Percentiles rank a stretch among this genome's conserved stretches.
These are phyloP conservation scores for Prunus davidiana DNA, from an alignment of 306 rosid genomes.

Conservation along the genomic window DNA sequence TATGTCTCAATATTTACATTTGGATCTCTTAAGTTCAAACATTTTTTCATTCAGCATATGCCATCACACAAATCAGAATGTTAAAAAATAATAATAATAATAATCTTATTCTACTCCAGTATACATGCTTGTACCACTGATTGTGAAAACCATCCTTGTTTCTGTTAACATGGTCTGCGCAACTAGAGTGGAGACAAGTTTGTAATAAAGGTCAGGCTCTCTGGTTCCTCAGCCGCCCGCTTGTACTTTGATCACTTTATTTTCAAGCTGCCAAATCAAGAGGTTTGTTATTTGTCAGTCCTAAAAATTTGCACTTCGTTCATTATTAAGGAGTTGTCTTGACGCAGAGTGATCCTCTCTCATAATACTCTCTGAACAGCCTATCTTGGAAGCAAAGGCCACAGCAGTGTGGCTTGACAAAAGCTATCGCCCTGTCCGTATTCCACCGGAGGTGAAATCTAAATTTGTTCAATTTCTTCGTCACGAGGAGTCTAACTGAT, in stretches of 20 bases:
- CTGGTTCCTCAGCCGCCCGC: conserved; percentile 71
- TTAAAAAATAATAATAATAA: too few species aligned
- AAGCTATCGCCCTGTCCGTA: conserved; percentile 66
- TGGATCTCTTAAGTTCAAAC: neutral
- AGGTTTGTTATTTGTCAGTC: conserved; percentile 41
- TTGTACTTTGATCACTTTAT: conserved; percentile 65
- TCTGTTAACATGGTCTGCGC: conserved; percentile 24
- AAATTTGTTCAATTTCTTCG: conserved; percentile 50
- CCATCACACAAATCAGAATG: neutral
- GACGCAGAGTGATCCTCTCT: conserved; percentile 22
- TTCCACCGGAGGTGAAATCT: conserved; percentile 67
- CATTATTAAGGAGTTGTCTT: conserved; percentile 4
- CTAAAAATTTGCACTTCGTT: neutral
- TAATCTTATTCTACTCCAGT: neutral
- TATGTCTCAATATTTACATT: conserved; percentile 21
- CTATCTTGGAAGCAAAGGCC: conserved; percentile 78
- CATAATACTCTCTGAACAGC: conserved; percentile 42
- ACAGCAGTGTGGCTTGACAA: conserved; percentile 82
- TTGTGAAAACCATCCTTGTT: neutral
- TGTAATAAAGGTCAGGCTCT: conserved; percentile 59
- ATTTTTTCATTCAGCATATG: neutral
- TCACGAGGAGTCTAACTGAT: conserved; percentile 38
- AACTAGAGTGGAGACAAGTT: conserved; percentile 76
- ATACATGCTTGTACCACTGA: neutral
- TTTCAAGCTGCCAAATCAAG: conserved; percentile 73